A percentile compares a stretch with the other conserved stretches of the same genome.
Conservation (phyloP, 2,329 filamentous ascomycete genomes). For the Dissoconium aciculare region DNA sequence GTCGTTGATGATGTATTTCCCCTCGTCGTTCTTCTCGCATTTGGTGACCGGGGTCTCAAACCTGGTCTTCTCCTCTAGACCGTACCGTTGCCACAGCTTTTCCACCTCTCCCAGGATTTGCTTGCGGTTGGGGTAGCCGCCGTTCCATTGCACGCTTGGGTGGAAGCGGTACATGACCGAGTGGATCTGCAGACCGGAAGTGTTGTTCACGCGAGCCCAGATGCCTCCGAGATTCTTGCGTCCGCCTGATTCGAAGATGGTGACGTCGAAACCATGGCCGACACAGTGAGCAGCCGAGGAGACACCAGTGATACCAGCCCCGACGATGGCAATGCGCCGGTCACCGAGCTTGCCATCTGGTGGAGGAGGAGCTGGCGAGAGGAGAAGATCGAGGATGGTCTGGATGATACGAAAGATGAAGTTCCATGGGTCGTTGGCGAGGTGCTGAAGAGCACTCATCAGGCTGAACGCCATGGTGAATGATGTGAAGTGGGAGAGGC, state of each 20-base stretch:
- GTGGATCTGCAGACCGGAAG: constrained; percentile 69
- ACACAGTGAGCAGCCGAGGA: constrained; percentile 70
- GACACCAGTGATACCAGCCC: constrained; percentile 50
- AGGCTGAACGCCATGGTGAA: constrained; percentile 8
- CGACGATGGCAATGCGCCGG: constrained; percentile 40
- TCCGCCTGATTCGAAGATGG: constrained; percentile 59
- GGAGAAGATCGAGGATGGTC: constrained; percentile 46
- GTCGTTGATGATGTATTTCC: constrained; percentile 66
- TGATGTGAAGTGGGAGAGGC: not conserved
- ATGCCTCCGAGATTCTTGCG: constrained; percentile 41
- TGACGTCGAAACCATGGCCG: constrained; percentile 71
- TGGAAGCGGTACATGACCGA: constrained; percentile 81
- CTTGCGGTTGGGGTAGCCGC: constrained; percentile 61
- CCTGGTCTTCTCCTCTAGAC: constrained; percentile 52
- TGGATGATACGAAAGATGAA: constrained; percentile 52
- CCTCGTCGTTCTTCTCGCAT: constrained; percentile 52
- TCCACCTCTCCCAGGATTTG: constrained; percentile 61
- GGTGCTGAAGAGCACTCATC: constrained; percentile 11
- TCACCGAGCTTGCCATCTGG: constrained; percentile 41
- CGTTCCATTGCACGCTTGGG: constrained; percentile 58
- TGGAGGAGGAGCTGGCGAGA: constrained; percentile 56
- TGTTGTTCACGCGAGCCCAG: constrained; percentile 42
- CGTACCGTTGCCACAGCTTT: constrained; percentile 60
- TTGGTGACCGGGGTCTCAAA: constrained; percentile 58
- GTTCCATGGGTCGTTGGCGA: constrained; percentile 33